Base-by-base conservation (phyloP, 768 basidiomycete genomes). In the Suillus occidentalis region DNA sequence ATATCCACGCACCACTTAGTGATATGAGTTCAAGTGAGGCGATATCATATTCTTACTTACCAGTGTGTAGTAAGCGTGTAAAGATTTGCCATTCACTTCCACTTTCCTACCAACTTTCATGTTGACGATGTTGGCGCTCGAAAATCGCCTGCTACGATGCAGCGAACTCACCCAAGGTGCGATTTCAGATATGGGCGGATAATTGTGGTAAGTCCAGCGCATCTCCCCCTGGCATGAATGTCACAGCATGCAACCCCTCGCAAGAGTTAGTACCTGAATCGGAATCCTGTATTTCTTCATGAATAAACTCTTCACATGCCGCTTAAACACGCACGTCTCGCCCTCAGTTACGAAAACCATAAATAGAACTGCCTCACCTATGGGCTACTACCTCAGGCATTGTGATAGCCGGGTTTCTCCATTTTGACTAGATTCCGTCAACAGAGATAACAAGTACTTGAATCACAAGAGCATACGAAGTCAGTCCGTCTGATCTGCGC, bases 381-480 rank as follows among this genome's bases (percentile, higher is more conserved):
- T 97, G 89, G 97, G 95, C 13, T n/a, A 99, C 97, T 28, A 92
- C 99, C 63, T 89, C 89, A 4, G 97, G 96, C 37, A 95, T 92
- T 7, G 78, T 96, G 43, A 85, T 82, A 91, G n/a, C n/a, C n/a
- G 75, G 72, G 84, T 67, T n/a, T 59, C n/a, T 14, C 18, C 28
- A 1, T 4, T 47, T 63, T 42, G 31, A 2, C 22, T 56, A 36
- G 42, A 36, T 64, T 14, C 40, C 6, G 8, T 39, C 42, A 34
- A n/a, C 55, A 36, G 62, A 28, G 40, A 60, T 67, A 28, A 72
- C 63, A n/a, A n/a, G n/a, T n/a, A 56, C 22, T 61, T 47, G 34
- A 25, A 28, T 43, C 61, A 34, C 42, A 20, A 18, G 43, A 45
- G 20, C 20, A 45, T 10, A 20, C 20, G 43, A n/a, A 45, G 13